Conservation (phyloP, 2,329 filamentous ascomycete species). For the Verticillium isaacii region DNA sequence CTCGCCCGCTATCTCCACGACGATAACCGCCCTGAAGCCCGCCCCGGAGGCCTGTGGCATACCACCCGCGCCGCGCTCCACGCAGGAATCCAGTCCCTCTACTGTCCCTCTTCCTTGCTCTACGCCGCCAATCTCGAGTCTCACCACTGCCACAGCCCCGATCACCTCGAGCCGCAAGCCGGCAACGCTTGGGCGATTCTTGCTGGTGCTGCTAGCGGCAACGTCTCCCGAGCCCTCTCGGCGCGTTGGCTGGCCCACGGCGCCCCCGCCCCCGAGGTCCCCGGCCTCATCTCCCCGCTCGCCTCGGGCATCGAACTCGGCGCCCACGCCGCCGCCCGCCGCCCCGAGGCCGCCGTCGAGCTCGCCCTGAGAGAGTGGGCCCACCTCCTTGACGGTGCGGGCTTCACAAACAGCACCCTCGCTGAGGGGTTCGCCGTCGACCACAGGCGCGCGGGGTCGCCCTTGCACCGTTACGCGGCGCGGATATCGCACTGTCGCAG, state of each 20-base stretch:
- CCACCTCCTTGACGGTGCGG: constrained; percentile 29
- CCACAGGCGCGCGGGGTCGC: constrained; percentile 25
- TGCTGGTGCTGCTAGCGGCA: constrained; percentile 13
- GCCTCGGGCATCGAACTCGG: constrained; percentile 27
- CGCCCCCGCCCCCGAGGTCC: constrained; percentile 36
- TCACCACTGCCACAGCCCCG: constrained; percentile 21
- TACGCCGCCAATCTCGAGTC: constrained; percentile 41
- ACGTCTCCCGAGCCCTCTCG: constrained; percentile 29
- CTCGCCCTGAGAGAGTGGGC: constrained; percentile 34
- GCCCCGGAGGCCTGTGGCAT: constrained; percentile 9
- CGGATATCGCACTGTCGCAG: constrained; percentile 30
- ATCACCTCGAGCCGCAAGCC: constrained; percentile 42
- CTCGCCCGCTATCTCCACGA: constrained; percentile 37
- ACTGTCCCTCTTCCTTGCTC: constrained; percentile 22
- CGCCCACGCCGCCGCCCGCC: constrained; percentile 29
- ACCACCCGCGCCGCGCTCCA: constrained; percentile 11
- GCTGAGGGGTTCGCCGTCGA: constrained; percentile 34
- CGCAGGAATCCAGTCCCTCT: constrained; percentile 16
- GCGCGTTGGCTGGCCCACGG: constrained; percentile 38
- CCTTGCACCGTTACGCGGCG: constrained; percentile 21
- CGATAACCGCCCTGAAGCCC: constrained; percentile 17
- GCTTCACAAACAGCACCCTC: constrained; percentile 36
- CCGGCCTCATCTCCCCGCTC: constrained; percentile 30
- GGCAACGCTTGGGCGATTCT: constrained; percentile 43
- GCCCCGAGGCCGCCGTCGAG: constrained; percentile 32